Evolutionary conservation across 768 basidiomycete species (phyloP).

Genomic region (Omphalotus guepiniiformis): DNA sequence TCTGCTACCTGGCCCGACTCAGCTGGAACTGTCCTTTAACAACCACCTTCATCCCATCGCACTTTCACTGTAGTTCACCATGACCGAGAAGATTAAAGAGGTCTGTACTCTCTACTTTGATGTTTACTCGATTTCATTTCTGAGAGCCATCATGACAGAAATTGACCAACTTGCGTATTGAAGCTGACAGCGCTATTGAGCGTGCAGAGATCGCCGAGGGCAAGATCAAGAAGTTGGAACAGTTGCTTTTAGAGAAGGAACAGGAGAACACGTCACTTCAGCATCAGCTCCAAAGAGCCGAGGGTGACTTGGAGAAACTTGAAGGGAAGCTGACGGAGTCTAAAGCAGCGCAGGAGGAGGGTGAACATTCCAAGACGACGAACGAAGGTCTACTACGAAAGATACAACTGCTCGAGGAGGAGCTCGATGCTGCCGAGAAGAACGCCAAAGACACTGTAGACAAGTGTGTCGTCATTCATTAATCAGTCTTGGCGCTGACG

Average conservation of each 20-base stretch:
- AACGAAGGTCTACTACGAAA: constrained; percentile 78
- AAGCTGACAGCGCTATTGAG: constrained; percentile 75
- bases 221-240: constrained; percentile 76
- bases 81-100: constrained; percentile 52
- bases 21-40: background rate
- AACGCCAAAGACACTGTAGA: constrained; percentile 94
- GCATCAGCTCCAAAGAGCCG: constrained; percentile 63
- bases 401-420: constrained; percentile 89
- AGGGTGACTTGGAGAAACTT: constrained; percentile 63
- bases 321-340: constrained; percentile 62
- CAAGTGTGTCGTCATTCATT: constrained; percentile 58
- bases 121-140: constrained; percentile 3
- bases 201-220: constrained; percentile 88
- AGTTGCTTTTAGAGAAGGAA: constrained; percentile 71
- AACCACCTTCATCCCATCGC: background rate
- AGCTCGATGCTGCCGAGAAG: constrained; percentile 94
- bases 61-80: constrained; percentile 10
- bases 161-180: constrained; percentile 71
- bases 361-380: constrained; percentile 63
- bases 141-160: constrained; percentile 50
- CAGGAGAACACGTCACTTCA: constrained; percentile 81
- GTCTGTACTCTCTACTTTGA: constrained; percentile 20
- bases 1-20: too few species aligned
- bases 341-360: constrained; percentile 64
- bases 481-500: constrained; percentile 3